phyloP scores from a whole-genome alignment of 805 yeast species.

The Metschnikowia gelsemii region DNA sequence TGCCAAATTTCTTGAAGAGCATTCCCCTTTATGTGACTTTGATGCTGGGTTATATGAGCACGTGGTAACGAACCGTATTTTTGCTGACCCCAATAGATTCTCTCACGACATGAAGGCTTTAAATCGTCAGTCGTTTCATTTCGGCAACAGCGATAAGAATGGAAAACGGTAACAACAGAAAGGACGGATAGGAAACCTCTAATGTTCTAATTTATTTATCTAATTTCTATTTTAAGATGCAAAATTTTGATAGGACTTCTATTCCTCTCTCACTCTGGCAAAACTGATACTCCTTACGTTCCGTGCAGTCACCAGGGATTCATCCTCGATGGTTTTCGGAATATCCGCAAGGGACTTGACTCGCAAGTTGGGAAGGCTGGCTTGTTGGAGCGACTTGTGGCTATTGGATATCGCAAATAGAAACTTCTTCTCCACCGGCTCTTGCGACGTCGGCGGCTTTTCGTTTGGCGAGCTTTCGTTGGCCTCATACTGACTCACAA shows the following conservation, averaged over 20 bases:
- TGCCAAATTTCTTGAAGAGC: slow-evolving; percentile 18
- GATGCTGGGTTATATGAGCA: slow-evolving; percentile 12
- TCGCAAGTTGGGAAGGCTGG: slow-evolving; percentile 5
- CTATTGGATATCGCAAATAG: background rate
- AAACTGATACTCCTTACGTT: slow-evolving; percentile 21
- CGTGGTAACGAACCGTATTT: slow-evolving; percentile 5
- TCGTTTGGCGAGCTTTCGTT: slow-evolving; percentile 4
- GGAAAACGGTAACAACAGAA: background rate
- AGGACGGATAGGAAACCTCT: no score
- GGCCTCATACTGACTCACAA: background rate
- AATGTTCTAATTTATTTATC: background rate
- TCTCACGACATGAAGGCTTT: slow-evolving; percentile 2
- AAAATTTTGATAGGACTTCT: background rate
- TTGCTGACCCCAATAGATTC: slow-evolving; percentile 7
- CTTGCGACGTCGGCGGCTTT: background rate
- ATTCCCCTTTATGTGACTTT: slow-evolving; percentile 3
- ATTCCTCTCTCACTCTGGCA: slow-evolving; percentile 19
- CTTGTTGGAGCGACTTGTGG: background rate
- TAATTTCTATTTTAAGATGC: background rate
- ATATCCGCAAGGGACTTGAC: background rate
- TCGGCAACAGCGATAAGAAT: slow-evolving; percentile 3
- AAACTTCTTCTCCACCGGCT: slow-evolving; percentile 3
- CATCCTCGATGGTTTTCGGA: slow-evolving; percentile 1
- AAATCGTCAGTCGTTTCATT: slow-evolving; percentile 5
- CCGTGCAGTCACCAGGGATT: slow-evolving; percentile 1